phyloP scores from a whole-genome alignment of 352 stramenopile genomes.

The Globisporangium yorkense region DNA sequence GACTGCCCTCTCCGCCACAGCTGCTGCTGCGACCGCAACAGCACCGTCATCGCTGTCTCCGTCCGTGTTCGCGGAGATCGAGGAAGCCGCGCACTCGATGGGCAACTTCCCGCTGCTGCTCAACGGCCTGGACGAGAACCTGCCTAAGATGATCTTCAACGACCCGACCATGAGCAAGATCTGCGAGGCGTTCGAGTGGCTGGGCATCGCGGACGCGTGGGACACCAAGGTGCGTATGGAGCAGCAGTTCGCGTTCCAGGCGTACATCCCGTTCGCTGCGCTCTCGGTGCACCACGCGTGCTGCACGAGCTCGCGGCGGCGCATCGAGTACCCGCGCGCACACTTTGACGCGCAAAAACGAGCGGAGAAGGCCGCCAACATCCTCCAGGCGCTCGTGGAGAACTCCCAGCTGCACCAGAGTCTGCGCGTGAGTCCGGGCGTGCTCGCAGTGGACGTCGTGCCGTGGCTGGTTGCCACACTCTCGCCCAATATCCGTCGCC shows the following conservation, averaged over 20 bases:
- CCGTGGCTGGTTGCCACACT: slow-evolving; percentile 64
- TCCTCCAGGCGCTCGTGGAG: slow-evolving; percentile 57
- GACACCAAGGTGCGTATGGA: slow-evolving; percentile 49
- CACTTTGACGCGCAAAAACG: slow-evolving; percentile 55
- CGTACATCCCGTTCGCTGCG: slow-evolving; percentile 70
- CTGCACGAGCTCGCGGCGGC: slow-evolving; percentile 64
- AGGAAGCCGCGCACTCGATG: slow-evolving; percentile 61
- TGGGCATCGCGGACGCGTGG: slow-evolving; percentile 72
- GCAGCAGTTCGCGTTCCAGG: slow-evolving; percentile 65
- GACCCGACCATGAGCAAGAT: slow-evolving; percentile 87
- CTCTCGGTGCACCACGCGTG: slow-evolving; percentile 64
- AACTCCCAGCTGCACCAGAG: slow-evolving; percentile 53
- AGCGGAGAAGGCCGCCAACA: slow-evolving; percentile 55
- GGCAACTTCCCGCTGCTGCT: slow-evolving; percentile 80
- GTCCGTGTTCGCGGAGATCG: slow-evolving; percentile 42
- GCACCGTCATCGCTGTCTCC: slow-evolving; percentile 1
- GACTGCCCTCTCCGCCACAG: not conserved
- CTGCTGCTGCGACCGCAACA: not conserved
- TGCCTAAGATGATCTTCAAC: slow-evolving; percentile 85
- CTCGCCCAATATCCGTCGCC: slow-evolving; percentile 53
- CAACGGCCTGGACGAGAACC: slow-evolving; percentile 87
- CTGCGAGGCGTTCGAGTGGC: slow-evolving; percentile 77
- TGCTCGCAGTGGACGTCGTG: slow-evolving; percentile 71
- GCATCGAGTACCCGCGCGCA: slow-evolving; percentile 63
- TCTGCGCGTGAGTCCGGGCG: slow-evolving; percentile 45